Percentiles rank a stretch among this genome's conserved stretches.
These are phyloP conservation scores for Termitomyces sp. DNA, from an alignment of 768 basidiomycete species.

Conservation along the genomic window DNA sequence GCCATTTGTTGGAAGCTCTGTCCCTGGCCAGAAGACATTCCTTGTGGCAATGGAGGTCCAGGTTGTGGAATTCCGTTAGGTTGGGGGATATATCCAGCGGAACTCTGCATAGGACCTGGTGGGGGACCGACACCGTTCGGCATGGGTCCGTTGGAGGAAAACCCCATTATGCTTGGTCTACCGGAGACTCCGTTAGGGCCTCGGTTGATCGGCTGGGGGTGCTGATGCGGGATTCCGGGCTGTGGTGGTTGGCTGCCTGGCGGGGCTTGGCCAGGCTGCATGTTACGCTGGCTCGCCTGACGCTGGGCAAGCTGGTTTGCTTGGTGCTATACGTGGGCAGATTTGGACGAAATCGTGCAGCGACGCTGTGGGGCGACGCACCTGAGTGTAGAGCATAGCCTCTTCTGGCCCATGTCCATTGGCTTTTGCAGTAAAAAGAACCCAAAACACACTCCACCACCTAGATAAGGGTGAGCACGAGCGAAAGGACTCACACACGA, in stretches of 20 bases:
- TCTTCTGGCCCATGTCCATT: constrained; percentile 63
- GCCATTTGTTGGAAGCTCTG: constrained; percentile 22
- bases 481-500: constrained; percentile 11
- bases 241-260: constrained; percentile 16
- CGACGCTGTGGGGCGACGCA: constrained; percentile 28
- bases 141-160: constrained; percentile 21
- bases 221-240: constrained; percentile 22
- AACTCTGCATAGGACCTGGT: constrained; percentile 17
- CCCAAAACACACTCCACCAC: constrained; percentile 92
- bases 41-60: constrained; percentile 16
- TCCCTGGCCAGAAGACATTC: constrained; percentile 21
- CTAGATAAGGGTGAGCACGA: constrained; percentile 29
- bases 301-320: constrained; percentile 25
- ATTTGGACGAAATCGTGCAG: constrained; percentile 9
- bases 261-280: constrained; percentile 20
- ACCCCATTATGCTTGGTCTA: constrained; percentile 18
- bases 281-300: constrained; percentile 19
- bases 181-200: constrained; percentile 14
- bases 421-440: constrained; percentile 77
- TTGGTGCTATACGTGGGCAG: constrained; percentile 17
- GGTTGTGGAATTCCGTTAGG: constrained; percentile 23
- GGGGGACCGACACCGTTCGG: constrained; percentile 22
- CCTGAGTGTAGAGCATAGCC: constrained; percentile 67
- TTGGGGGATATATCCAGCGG: constrained; percentile 15
- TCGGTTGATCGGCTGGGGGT: constrained; percentile 19